Evolutionary conservation across 331 rosid species (phyloP).

Genomic region (Malus hybrid): DNA sequence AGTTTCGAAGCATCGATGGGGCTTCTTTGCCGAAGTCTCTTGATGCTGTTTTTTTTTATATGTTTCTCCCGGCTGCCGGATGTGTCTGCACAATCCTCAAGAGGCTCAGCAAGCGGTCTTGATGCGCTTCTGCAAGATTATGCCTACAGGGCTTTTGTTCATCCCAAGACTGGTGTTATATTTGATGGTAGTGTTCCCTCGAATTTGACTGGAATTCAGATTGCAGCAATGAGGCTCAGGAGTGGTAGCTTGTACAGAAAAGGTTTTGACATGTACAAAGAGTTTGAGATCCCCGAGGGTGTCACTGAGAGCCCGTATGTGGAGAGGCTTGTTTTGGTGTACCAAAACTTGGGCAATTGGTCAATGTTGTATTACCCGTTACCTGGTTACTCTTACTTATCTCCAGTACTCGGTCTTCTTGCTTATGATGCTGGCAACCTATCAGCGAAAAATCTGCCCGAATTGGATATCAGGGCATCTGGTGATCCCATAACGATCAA

Average conservation of each 20-base stretch:
- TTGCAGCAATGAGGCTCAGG: slow-evolving; percentile 74
- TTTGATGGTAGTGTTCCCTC: slow-evolving; percentile 52
- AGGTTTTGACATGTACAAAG: slow-evolving; percentile 51
- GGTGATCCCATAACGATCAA: slow-evolving; percentile 39
- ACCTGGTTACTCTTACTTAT: slow-evolving; percentile 49
- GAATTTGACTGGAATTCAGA: slow-evolving; percentile 55
- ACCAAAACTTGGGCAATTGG: slow-evolving; percentile 69
- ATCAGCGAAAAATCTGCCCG: slow-evolving; percentile 38
- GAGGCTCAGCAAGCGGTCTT: slow-evolving; percentile 22
- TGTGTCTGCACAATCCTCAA: slow-evolving; percentile 29
- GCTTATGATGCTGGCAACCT: slow-evolving; percentile 64
- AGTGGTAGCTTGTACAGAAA: slow-evolving; percentile 82
- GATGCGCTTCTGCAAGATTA: slow-evolving; percentile 66
- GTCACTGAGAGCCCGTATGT: slow-evolving; percentile 47
- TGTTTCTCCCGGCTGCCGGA: slow-evolving; percentile 36
- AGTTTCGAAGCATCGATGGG: slow-evolving; percentile 44
- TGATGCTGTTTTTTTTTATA: slow-evolving; percentile 31
- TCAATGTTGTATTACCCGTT: slow-evolving; percentile 47
- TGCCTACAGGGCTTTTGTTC: slow-evolving; percentile 53
- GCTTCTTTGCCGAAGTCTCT: slow-evolving; percentile 45
- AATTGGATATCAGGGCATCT: slow-evolving; percentile 37
- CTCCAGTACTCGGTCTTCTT: slow-evolving; percentile 82
- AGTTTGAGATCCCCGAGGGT: slow-evolving; percentile 53
- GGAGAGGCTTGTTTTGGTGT: slow-evolving; percentile 70
- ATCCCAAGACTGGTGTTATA: slow-evolving; percentile 58